Evolutionary conservation across 2,329 filamentous ascomycete genomes (phyloP).

Genomic region (Malbranchea cinnamomea): DNA sequence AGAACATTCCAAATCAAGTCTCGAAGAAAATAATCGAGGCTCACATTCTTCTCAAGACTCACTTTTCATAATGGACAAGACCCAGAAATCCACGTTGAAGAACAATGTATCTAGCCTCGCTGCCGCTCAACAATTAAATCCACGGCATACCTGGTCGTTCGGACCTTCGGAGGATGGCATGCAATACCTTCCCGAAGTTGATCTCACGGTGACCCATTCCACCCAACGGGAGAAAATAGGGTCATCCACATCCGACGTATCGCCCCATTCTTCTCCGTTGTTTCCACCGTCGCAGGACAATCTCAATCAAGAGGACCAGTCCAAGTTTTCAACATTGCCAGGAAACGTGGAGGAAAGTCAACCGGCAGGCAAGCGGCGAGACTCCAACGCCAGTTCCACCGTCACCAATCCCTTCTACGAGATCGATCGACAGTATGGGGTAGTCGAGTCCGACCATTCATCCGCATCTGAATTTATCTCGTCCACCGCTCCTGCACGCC

Average conservation of each 20-base stretch:
- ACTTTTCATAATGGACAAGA: too few species aligned
- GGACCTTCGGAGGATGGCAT: constrained; percentile 6
- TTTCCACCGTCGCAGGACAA: background rate
- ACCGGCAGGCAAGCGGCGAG: constrained; percentile 4
- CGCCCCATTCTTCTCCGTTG: background rate
- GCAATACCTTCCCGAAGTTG: constrained; percentile 6
- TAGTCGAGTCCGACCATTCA: too few species aligned
- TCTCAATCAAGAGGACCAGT: background rate
- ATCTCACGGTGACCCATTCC: constrained; percentile 1
- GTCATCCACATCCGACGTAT: background rate
- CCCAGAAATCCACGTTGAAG: background rate
- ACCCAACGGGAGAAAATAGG: background rate
- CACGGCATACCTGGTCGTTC: background rate
- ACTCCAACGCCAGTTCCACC: constrained; percentile 8
- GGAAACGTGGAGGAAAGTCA: constrained; percentile 5
- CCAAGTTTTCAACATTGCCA: constrained; percentile 4
- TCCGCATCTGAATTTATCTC: too few species aligned
- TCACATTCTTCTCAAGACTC: too few species aligned
- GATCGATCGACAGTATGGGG: constrained; percentile 15
- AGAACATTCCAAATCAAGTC: background rate
- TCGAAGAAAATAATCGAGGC: too few species aligned
- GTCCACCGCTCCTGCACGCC: constrained; percentile 10
- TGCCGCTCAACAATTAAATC: constrained; percentile 4
- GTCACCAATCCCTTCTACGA: constrained; percentile 22
- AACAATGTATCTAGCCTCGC: too few species aligned